These are phyloP conservation scores for Fraxinus platypoda DNA, from an alignment of 305 asterid species.

Conservation along the genomic window DNA sequence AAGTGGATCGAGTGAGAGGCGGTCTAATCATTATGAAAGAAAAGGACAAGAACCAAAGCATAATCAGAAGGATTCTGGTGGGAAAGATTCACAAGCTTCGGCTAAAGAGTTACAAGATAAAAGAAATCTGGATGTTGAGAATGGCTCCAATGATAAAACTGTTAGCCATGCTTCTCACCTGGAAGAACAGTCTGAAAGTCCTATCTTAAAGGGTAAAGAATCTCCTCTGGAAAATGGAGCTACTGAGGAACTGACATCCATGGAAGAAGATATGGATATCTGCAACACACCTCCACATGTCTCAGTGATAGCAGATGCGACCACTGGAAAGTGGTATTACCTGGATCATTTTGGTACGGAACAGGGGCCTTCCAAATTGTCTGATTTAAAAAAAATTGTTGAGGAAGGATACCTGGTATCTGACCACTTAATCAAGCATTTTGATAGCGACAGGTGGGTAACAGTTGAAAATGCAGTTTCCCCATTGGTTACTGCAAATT, in stretches of 20 bases:
- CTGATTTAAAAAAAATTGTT: slow-evolving; percentile 71
- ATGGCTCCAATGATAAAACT: slow-evolving; percentile 43
- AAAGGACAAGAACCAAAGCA: slow-evolving; percentile 67
- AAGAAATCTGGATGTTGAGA: slow-evolving; percentile 39
- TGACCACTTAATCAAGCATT: slow-evolving; percentile 90
- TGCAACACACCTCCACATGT: slow-evolving; percentile 96
- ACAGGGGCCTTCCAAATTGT: slow-evolving; percentile 81
- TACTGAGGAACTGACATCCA: slow-evolving; percentile 71
- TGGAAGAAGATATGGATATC: slow-evolving; percentile 99
- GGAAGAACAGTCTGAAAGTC: slow-evolving; percentile 44
- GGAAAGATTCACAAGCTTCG: slow-evolving; percentile 41
- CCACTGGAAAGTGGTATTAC: slow-evolving; percentile 85
- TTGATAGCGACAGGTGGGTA: slow-evolving; percentile 90
- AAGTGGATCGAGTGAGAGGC: slow-evolving; percentile 58
- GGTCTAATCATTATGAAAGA: slow-evolving; percentile 43
- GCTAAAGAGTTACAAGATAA: slow-evolving; percentile 53
- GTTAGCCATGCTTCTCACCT: slow-evolving; percentile 24
- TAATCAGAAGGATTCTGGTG: slow-evolving; percentile 46
- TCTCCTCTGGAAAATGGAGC: slow-evolving; percentile 58
- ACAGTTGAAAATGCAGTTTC: slow-evolving; percentile 97
- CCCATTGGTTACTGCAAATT: slow-evolving; percentile 63
- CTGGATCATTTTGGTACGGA: slow-evolving; percentile 77
- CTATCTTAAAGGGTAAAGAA: slow-evolving; percentile 38
- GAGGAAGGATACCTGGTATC: slow-evolving; percentile 84
- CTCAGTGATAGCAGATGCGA: slow-evolving; percentile 53